phyloP scores from a whole-genome alignment of 176 grass and related monocot species.

The Juncus inflexus region DNA sequence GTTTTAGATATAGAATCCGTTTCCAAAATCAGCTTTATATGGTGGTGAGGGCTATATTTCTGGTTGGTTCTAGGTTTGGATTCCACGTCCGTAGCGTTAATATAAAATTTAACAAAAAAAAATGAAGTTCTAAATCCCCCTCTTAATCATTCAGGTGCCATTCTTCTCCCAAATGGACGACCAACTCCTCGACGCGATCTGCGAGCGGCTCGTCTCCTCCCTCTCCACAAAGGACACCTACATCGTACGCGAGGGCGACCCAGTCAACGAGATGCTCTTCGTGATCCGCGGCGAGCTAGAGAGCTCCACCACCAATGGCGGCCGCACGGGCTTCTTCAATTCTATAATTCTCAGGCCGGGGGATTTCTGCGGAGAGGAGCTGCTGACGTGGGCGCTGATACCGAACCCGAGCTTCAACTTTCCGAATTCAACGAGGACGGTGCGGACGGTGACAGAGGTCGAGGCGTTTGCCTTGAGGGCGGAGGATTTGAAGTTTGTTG shows the following conservation, averaged over 20 bases:
- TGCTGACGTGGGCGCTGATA: slow-evolving; percentile 91
- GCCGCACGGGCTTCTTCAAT: slow-evolving; percentile 88
- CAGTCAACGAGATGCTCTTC: slow-evolving; percentile 82
- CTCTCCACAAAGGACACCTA: slow-evolving; percentile 89
- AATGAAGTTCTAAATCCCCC: too few relatives aligned
- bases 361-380: slow-evolving; percentile 95
- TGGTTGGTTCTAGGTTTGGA: too few relatives aligned
- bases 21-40: too few relatives aligned
- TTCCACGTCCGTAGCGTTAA: too few relatives aligned
- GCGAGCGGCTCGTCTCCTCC: slow-evolving; percentile 75
- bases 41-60: too few relatives aligned
- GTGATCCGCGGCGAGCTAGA: slow-evolving; percentile 86
- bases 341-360: slow-evolving; percentile 79
- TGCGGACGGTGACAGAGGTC: slow-evolving; percentile 64
- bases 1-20: too few relatives aligned
- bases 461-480: slow-evolving; percentile 89
- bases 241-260: slow-evolving; percentile 83
- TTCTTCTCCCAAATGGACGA: slow-evolving; percentile 99
- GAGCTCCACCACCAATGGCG: slow-evolving; percentile 90
- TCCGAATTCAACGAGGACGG: slow-evolving; percentile 75
- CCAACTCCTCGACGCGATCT: slow-evolving; percentile 92
- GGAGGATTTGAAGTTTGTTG: slow-evolving; percentile 89
- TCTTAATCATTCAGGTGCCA: slow-evolving; percentile 40
- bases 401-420: slow-evolving; percentile 80
- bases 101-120: too few relatives aligned